Evolutionary conservation across 2,329 filamentous ascomycete species (phyloP).

Genomic region (Alternaria arborescens): DNA sequence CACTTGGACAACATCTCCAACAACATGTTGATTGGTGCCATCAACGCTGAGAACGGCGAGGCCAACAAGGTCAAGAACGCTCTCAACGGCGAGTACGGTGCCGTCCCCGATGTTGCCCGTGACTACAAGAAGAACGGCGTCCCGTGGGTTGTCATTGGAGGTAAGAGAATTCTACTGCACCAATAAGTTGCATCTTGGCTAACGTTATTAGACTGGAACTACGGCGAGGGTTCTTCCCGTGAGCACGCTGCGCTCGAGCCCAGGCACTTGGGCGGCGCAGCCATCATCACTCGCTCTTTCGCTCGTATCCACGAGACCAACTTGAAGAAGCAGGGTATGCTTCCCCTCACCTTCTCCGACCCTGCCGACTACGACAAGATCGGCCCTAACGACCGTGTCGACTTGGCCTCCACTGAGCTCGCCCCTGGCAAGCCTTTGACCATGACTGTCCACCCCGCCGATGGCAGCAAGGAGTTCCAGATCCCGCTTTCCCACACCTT

Average conservation of each 20-base stretch:
- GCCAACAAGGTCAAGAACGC: slow-evolving; percentile 97
- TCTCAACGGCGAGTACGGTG: slow-evolving; percentile 82
- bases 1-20: slow-evolving; percentile 99
- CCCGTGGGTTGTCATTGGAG: slow-evolving; percentile 95
- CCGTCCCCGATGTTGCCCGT: slow-evolving; percentile 91
- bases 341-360: slow-evolving; percentile 93
- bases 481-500: slow-evolving; percentile 91
- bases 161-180: not conserved
- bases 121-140: slow-evolving; percentile 98
- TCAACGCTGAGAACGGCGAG: slow-evolving; percentile 94
- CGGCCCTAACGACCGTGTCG: slow-evolving; percentile 88
- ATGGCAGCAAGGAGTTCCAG: slow-evolving; percentile 78
- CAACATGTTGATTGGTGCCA: slow-evolving; percentile 98
- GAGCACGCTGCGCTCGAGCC: slow-evolving; percentile 98
- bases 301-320: slow-evolving; percentile 99
- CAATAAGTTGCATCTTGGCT: not conserved
- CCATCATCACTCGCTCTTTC: slow-evolving; percentile 94
- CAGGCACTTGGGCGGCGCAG: slow-evolving; percentile 93
- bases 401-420: slow-evolving; percentile 87
- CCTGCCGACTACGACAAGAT: slow-evolving; percentile 99
- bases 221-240: slow-evolving; percentile 96
- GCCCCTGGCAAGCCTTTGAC: slow-evolving; percentile 93
- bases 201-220: slow-evolving; percentile 85
- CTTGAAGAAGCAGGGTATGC: slow-evolving; percentile 99
- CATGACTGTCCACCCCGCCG: slow-evolving; percentile 89